Evolutionary conservation across 73 alveolate genomes (phyloP).

Genomic region (Paramecium sexaurelia): DNA sequence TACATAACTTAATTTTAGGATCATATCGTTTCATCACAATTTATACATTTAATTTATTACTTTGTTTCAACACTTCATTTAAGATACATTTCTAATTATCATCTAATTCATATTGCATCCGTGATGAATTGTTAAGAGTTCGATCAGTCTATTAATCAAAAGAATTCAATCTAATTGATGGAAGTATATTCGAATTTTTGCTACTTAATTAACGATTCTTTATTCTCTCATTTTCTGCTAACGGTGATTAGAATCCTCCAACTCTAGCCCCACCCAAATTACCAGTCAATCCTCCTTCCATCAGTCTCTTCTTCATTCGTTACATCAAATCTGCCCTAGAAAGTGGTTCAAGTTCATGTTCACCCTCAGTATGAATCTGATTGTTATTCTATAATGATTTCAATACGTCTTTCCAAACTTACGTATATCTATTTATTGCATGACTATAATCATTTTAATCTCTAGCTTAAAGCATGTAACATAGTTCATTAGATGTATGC

Average conservation of each 20-base stretch:
- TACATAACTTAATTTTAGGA: constrained; percentile 48
- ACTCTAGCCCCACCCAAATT: constrained; percentile 38
- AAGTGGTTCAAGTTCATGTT: not conserved
- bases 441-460: constrained; percentile 23
- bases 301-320: not conserved
- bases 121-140: not conserved
- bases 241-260: not conserved
- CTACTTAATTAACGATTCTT: not conserved
- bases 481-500: constrained; percentile 1
- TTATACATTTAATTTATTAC: constrained; percentile 40
- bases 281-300: constrained; percentile 8
- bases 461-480: constrained; percentile 18
- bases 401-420: constrained; percentile 34
- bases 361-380: not conserved
- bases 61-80: constrained; percentile 6
- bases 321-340: constrained; percentile 12
- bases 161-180: not conserved
- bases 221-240: not conserved
- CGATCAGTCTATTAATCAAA: not conserved
- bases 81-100: constrained; percentile 14
- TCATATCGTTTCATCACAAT: constrained; percentile 53
- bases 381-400: not conserved
- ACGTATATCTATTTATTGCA: not conserved
- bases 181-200: not conserved
- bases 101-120: constrained; percentile 27